Conservation (phyloP, 208 protist genomes). For the Angomonas deanei region DNA sequence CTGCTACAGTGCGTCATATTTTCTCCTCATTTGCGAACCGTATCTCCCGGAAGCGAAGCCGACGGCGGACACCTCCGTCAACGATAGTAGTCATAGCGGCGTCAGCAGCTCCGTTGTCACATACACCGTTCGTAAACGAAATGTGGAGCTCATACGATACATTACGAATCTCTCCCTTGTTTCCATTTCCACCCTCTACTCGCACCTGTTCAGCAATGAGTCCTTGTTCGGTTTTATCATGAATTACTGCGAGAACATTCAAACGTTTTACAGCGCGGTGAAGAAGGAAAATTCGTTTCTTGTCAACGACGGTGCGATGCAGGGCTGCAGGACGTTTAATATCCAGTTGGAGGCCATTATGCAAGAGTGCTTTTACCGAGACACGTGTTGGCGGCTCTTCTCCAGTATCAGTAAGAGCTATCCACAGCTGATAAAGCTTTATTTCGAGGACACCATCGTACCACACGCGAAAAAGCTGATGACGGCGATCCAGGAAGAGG, state of each 20-base stretch:
- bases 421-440: neutral
- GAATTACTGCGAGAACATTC: neutral
- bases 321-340: neutral
- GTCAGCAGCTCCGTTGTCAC: no score
- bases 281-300: neutral
- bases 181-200: neutral
- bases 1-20: no score
- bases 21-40: no score
- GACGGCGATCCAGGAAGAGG: neutral
- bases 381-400: neutral
- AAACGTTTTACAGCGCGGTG: neutral
- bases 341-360: neutral
- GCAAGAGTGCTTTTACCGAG: neutral
- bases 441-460: neutral
- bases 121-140: no score
- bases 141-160: neutral
- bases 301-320: neutral
- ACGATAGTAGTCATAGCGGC: no score
- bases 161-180: neutral
- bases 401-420: slow-evolving; percentile 1
- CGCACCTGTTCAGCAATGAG: slow-evolving; percentile 1
- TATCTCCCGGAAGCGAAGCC: no score
- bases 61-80: no score
- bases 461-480: neutral
- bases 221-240: neutral